Evolutionary conservation across 306 rosid genomes (phyloP).

Genomic region (Lathyrus tuberosus): DNA sequence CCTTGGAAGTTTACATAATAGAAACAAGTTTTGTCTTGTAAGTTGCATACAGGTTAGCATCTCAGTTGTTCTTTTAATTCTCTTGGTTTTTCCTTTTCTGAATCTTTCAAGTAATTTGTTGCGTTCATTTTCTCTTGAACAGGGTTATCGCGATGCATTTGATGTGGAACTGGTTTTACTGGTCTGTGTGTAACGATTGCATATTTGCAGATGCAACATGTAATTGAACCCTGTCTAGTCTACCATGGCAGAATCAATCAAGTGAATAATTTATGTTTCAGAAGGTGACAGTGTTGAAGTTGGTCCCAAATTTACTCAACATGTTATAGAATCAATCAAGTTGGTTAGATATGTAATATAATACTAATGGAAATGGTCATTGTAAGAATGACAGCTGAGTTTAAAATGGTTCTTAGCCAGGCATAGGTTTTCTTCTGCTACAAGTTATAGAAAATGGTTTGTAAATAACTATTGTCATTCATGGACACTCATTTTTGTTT

Average conservation of each 20-base stretch:
- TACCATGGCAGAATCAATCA: conserved; percentile 31
- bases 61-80: conserved; percentile 4
- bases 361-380: no score
- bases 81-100: not conserved
- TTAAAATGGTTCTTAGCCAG: conserved; percentile 16
- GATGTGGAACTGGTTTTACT: not conserved
- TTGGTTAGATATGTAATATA: conserved; percentile 17
- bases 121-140: conserved; percentile 7
- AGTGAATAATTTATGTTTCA: conserved; percentile 30
- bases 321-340: no score
- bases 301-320: conserved; percentile 3
- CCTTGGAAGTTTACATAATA: conserved; percentile 21
- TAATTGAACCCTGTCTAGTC: conserved; percentile 20
- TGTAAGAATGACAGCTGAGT: conserved; percentile 14
- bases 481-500: not conserved
- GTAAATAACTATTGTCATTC: not conserved
- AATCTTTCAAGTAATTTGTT: conserved; percentile 28
- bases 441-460: not conserved
- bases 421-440: conserved; percentile 6
- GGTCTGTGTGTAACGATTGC: not conserved
- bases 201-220: conserved; percentile 23
- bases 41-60: conserved; percentile 40
- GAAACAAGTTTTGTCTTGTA: conserved; percentile 1
- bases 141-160: conserved; percentile 23
- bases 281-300: conserved; percentile 7